phyloP scores from a whole-genome alignment of 1,139 yeast species.

The Sugiyamaella neomexicana region DNA sequence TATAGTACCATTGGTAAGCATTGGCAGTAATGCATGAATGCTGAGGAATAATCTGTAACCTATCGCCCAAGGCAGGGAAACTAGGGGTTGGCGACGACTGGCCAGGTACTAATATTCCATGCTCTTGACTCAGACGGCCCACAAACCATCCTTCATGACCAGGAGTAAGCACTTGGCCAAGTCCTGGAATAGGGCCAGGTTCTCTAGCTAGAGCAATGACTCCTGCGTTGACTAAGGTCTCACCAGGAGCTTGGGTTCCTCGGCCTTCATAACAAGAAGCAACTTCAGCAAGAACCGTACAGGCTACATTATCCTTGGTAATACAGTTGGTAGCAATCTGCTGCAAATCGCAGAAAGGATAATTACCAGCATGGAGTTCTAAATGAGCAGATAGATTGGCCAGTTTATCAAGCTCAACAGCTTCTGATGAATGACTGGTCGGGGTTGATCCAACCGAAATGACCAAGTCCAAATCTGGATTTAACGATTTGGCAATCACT shows the following conservation, averaged over 20 bases:
- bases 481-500: constrained; percentile 33
- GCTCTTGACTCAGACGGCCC: constrained; percentile 56
- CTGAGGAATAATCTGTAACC: constrained; percentile 62
- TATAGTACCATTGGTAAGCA: constrained; percentile 58
- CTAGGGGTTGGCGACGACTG: constrained; percentile 40
- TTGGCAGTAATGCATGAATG: constrained; percentile 76
- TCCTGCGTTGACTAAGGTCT: constrained; percentile 69
- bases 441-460: constrained; percentile 81
- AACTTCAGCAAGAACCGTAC: constrained; percentile 62
- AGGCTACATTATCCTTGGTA: constrained; percentile 50
- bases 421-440: constrained; percentile 64
- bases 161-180: constrained; percentile 47
- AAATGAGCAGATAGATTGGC: constrained; percentile 40
- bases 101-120: constrained; percentile 53
- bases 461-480: constrained; percentile 41
- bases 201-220: constrained; percentile 71
- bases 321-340: constrained; percentile 70
- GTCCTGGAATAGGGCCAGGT: constrained; percentile 49
- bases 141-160: constrained; percentile 51
- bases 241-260: constrained; percentile 53
- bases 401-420: constrained; percentile 37
- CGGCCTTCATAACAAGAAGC: constrained; percentile 59
- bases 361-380: constrained; percentile 81
- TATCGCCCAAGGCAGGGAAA: constrained; percentile 50
- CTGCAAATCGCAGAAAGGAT: constrained; percentile 70